Evolutionary conservation across 805 yeast genomes (phyloP).

Genomic region (Sugiyamaella chiloensis): DNA sequence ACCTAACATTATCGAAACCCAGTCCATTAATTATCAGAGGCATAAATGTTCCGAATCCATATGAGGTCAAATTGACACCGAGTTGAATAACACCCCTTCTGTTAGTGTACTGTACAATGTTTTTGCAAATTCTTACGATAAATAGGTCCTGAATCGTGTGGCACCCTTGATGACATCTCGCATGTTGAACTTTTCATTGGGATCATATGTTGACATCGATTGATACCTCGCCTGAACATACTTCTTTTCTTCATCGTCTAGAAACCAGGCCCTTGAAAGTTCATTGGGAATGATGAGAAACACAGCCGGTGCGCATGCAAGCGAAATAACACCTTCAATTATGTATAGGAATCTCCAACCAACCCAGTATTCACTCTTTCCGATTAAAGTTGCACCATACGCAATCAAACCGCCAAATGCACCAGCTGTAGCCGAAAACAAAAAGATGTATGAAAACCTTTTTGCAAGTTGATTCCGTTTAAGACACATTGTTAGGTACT

Average conservation of each 20-base stretch:
- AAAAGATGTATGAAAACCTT: slow-evolving; percentile 38
- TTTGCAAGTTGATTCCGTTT: slow-evolving; percentile 37
- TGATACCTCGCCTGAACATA: slow-evolving; percentile 24
- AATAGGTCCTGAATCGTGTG: slow-evolving; percentile 31
- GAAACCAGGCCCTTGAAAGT: slow-evolving; percentile 34
- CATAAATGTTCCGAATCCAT: slow-evolving; percentile 29
- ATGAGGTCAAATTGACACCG: not conserved
- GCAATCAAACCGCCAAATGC: slow-evolving; percentile 50
- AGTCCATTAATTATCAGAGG: slow-evolving; percentile 45
- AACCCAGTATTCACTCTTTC: not conserved
- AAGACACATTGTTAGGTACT: slow-evolving; percentile 40
- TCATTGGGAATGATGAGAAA: slow-evolving; percentile 52
- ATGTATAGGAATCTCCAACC: slow-evolving; percentile 54
- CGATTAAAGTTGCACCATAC: slow-evolving; percentile 39
- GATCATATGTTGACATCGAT: slow-evolving; percentile 32
- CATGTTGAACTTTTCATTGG: slow-evolving; percentile 50
- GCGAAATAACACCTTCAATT: slow-evolving; percentile 46
- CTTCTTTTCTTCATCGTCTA: slow-evolving; percentile 27
- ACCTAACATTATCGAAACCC: slow-evolving; percentile 41
- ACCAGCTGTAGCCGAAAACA: slow-evolving; percentile 42
- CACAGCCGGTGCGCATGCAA: slow-evolving; percentile 39
- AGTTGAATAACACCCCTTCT: not conserved
- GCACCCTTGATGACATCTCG: slow-evolving; percentile 38
- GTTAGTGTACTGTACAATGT: not conserved
- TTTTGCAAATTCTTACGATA: not conserved